Base-by-base conservation (phyloP, 176 grass and related monocot genomes). In the Tuctoria greenei region DNA sequence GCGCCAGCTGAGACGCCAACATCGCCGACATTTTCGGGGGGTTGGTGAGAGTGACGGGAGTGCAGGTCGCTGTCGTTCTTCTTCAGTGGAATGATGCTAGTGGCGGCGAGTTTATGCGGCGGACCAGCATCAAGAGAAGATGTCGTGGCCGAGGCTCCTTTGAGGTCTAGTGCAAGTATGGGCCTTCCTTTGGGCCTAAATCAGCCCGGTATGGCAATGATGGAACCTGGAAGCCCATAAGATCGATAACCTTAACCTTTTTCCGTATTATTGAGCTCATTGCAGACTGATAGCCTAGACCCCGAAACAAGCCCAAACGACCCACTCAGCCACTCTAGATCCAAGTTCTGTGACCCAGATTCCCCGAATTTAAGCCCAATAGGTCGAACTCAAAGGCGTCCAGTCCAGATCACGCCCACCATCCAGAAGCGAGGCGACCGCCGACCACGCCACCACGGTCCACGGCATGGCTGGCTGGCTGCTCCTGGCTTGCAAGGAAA, bases 401-500 rank as follows among this genome's bases (percentile, higher is more conserved):
- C 31, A 31, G 31, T 31, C 31, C n/a, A 27, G 7, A 27, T 16
- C 12, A n/a, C 49, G 23, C 5, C 36, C 66, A 13, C 31, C 1
- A 31, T 2, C 31, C 31, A 31, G 31, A 31, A 31, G 31, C 31
- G 31, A 31, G 3, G 31, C 12, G 25, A 18, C n/a, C n/a, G 0
- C 5, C 44, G 16, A 61, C 43, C 23, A 49, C 27, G 31, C 13
- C 45, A 64, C 44, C n/a, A n/a, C n/a, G n/a, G n/a, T n/a, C n/a
- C n/a, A 31, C 31, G 31, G 31, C 51, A 21, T n/a, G 51, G 21
- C 56, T 57, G 51, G n/a, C n/a, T n/a, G n/a, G n/a, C n/a, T n/a
- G n/a, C n/a, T n/a, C n/a, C n/a, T n/a, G n/a, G 25, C 83, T 85
- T 79, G 75, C 82, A 79, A 57, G 67, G 63, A n/a, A 72, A 57